A percentile compares a stretch with the other conserved stretches of the same genome.
Evolutionary conservation across 78 protist genomes (phyloP).

Genomic region (Planoprotostelium fungivorum): DNA sequence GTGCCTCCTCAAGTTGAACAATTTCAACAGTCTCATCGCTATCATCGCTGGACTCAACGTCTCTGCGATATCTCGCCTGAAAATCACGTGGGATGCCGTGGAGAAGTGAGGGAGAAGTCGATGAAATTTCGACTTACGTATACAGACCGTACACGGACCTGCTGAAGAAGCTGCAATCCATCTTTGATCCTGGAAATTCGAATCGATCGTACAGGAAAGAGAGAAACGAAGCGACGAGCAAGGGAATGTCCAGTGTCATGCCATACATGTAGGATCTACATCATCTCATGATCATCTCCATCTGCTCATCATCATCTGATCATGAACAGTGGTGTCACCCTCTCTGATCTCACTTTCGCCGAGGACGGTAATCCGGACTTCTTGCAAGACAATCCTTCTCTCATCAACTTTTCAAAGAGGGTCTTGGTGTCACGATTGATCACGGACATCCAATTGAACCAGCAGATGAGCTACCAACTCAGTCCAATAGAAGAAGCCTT

Average conservation of each 20-base stretch:
- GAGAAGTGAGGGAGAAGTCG: neutral
- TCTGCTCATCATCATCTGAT: too few relatives aligned
- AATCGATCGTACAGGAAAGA: neutral
- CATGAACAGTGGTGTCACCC: neutral
- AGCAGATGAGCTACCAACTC: constrained; percentile 35
- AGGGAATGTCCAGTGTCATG: neutral
- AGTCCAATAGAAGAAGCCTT: neutral
- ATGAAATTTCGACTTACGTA: neutral
- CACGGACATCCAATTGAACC: constrained; percentile 23
- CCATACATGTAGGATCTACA: neutral
- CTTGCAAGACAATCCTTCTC: constrained; percentile 19
- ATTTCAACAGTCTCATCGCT: constrained; percentile 50
- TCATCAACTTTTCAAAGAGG: constrained; percentile 50
- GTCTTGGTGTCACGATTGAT: constrained; percentile 30
- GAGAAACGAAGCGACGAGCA: neutral
- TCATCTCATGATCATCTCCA: neutral
- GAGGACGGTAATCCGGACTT: constrained; percentile 64
- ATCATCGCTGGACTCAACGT: constrained; percentile 64
- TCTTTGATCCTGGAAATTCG: neutral
- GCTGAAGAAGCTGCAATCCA: neutral
- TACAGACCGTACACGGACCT: neutral
- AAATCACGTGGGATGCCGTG: constrained; percentile 54
- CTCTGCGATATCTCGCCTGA: constrained; percentile 32
- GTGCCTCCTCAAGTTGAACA: constrained; percentile 45
- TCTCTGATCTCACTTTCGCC: constrained; percentile 29